These are phyloP conservation scores for Cercophora scortea DNA, from an alignment of 495 filamentous ascomycete species.

Conservation along the genomic window DNA sequence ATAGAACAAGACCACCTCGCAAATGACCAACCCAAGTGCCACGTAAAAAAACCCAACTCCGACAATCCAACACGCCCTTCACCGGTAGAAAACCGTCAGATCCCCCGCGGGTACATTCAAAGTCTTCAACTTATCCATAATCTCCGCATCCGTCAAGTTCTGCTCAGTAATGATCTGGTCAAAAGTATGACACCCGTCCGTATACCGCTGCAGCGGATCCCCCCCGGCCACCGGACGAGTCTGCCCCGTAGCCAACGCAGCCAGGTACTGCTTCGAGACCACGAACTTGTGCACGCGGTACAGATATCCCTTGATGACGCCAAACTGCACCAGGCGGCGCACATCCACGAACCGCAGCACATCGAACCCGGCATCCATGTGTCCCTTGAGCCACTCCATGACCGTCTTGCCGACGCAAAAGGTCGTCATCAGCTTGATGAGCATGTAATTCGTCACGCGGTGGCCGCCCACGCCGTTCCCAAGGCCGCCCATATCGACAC, in stretches of 20 bases:
- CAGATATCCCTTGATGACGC: conserved; percentile 90
- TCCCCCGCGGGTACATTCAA: conserved; percentile 36
- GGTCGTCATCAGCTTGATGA: conserved; percentile 68
- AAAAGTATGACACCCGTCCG: conserved; percentile 77
- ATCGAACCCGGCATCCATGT: conserved; percentile 48
- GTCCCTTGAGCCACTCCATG: conserved; percentile 70
- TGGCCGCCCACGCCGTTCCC: conserved; percentile 11
- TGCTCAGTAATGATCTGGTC: conserved; percentile 86
- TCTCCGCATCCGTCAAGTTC: conserved; percentile 49
- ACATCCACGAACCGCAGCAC: conserved; percentile 71
- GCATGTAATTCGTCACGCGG: conserved; percentile 39
- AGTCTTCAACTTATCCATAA: conserved; percentile 41
- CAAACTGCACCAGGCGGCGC: conserved; percentile 86
- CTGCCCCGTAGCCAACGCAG: conserved; percentile 32
- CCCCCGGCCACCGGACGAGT: conserved; percentile 22
- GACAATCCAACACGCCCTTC: neutral
- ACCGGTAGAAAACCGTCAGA: conserved; percentile 38
- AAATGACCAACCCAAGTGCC: no score
- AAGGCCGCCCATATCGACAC: neutral
- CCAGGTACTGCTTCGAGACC: conserved; percentile 49
- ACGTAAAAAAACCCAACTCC: no score
- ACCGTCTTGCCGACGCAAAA: conserved; percentile 72
- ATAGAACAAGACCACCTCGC: no score
- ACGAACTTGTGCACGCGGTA: conserved; percentile 92
- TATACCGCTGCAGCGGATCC: conserved; percentile 51